Percentiles rank a stretch among this genome's conserved stretches.
Conservation (phyloP, 2,329 filamentous ascomycete species). For the Colletotrichum melonis region DNA sequence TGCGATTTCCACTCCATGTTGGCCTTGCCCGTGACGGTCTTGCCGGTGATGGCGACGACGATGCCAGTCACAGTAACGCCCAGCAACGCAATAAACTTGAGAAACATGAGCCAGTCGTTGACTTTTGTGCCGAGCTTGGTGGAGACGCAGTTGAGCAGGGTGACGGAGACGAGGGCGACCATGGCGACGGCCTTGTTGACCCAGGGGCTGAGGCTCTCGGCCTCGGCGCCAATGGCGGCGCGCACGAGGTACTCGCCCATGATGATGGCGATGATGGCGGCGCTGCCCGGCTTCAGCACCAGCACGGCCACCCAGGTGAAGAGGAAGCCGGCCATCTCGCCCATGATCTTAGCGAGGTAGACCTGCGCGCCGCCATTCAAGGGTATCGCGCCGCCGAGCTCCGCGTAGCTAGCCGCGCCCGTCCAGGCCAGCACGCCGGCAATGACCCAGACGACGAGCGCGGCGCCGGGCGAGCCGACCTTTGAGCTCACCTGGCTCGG, state of each 20-base stretch:
- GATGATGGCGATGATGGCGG: constrained; percentile 96
- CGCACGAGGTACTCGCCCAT: constrained; percentile 98
- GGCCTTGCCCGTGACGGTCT: constrained; percentile 79
- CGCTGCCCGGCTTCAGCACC: constrained; percentile 91
- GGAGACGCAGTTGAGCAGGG: constrained; percentile 88
- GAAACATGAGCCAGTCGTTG: constrained; percentile 94
- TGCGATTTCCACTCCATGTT: constrained; percentile 88
- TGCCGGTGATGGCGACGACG: constrained; percentile 87
- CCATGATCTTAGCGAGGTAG: constrained; percentile 96
- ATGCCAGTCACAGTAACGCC: constrained; percentile 90
- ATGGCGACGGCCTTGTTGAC: constrained; percentile 90
- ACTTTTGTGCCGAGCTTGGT: constrained; percentile 88
- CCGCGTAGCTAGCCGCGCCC: constrained; percentile 92
- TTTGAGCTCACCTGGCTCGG: constrained; percentile 93
- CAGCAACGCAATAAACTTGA: constrained; percentile 92
- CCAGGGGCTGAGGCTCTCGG: constrained; percentile 84
- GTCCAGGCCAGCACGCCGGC: constrained; percentile 97
- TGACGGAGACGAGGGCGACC: constrained; percentile 79
- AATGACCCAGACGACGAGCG: constrained; percentile 90
- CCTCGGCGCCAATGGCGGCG: constrained; percentile 87
- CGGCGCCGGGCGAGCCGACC: constrained; percentile 89
- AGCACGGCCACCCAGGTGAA: constrained; percentile 97
- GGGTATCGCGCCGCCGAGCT: constrained; percentile 94
- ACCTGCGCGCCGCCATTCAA: constrained; percentile 94
- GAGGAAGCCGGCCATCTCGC: constrained; percentile 90